phyloP scores from a whole-genome alignment of 352 stramenopile species.

The Globisporangium cylindrosporum region DNA sequence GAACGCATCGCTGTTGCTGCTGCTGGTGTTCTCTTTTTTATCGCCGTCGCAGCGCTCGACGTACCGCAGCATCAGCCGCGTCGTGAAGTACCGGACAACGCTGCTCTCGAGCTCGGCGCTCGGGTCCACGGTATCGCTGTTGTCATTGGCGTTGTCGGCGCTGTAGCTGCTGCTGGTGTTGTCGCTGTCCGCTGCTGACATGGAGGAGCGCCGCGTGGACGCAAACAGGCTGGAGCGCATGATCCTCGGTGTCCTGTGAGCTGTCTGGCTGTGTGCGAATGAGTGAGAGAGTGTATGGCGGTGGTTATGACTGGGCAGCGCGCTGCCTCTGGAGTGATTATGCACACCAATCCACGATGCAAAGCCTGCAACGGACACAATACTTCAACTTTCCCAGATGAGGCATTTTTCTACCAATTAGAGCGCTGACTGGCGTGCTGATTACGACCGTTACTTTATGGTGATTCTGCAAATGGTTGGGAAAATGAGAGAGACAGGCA shows the following conservation, averaged over 20 bases:
- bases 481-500: not conserved
- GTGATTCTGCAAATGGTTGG: not conserved
- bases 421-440: not conserved
- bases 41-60: not conserved
- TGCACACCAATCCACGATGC: not conserved
- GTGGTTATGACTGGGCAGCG: not conserved
- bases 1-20: slow-evolving; percentile 4
- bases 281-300: not conserved
- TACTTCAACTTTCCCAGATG: not conserved
- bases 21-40: not conserved
- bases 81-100: slow-evolving; percentile 36
- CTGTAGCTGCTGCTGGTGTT: not conserved
- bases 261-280: not conserved
- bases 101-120: slow-evolving; percentile 24
- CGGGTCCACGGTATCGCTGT: slow-evolving; percentile 1
- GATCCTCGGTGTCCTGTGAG: not conserved
- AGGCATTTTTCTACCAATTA: not conserved
- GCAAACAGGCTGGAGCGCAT: slow-evolving; percentile 15
- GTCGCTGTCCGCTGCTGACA: not conserved
- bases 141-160: not conserved
- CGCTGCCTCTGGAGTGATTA: not conserved
- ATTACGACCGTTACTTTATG: not conserved
- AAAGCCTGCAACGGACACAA: not conserved
- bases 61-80: slow-evolving; percentile 30
- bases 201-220: slow-evolving; percentile 1